Percentiles rank a stretch among this genome's conserved stretches.
Evolutionary conservation across 2,329 filamentous ascomycete genomes (phyloP).

Genomic region (Coniochaeta ligniaria): DNA sequence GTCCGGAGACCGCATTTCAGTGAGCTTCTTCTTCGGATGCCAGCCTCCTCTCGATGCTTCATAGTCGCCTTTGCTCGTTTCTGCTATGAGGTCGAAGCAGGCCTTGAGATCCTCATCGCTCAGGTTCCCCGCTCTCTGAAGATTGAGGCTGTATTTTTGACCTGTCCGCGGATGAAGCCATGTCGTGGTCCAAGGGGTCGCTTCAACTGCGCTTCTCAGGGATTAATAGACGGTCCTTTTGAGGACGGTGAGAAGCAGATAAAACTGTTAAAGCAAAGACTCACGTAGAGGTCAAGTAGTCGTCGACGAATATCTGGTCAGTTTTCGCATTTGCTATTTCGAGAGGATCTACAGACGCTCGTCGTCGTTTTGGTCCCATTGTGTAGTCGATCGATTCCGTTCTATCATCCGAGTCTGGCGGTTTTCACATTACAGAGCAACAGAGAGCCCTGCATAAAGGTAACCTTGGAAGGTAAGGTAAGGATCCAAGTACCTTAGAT

Average conservation of each 20-base stretch:
- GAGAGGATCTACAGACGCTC: conserved; percentile 26
- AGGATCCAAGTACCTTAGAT: not conserved
- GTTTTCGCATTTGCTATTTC: conserved; percentile 39
- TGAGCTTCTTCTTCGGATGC: conserved; percentile 51
- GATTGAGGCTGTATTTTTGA: conserved; percentile 31
- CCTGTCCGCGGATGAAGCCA: conserved; percentile 46
- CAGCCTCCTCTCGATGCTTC: conserved; percentile 55
- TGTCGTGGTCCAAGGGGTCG: conserved; percentile 15
- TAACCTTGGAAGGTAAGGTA: not conserved
- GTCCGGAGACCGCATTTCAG: conserved; percentile 61
- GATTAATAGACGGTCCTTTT: conserved; percentile 1
- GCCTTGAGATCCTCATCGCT: conserved; percentile 35
- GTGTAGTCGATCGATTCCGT: not conserved
- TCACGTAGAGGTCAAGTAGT: conserved; percentile 41
- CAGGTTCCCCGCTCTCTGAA: conserved; percentile 34
- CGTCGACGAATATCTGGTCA: conserved; percentile 39
- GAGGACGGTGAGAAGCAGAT: not conserved
- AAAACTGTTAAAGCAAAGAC: conserved; percentile 9
- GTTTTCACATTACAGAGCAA: not conserved
- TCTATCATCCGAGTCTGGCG: not conserved
- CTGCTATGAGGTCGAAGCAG: conserved; percentile 51
- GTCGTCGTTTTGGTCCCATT: not conserved
- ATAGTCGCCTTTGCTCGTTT: conserved; percentile 60
- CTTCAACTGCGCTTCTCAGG: not conserved
- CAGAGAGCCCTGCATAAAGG: not conserved